Evolutionary conservation across 169 alveolate species (phyloP), one percentile per base, ranked within the genome.

Genomic region (Theileria parva): DNA sequence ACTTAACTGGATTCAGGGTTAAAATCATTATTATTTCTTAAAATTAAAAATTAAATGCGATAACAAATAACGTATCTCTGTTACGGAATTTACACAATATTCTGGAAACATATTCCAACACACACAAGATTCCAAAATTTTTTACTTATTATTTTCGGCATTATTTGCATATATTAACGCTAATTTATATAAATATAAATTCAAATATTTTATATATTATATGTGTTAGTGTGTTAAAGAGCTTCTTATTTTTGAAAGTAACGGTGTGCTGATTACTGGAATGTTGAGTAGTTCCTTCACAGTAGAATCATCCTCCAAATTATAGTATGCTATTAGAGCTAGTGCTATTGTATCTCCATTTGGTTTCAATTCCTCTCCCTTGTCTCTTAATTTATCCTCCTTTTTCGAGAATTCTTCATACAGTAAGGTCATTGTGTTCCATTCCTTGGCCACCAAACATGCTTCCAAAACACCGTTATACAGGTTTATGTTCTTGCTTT

Each of bases 291-390:
- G 88, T 37, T 13, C 60, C 68, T 66, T 48, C 23, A 67, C 63
- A 37, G 65, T 71, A 17, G 53, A 15, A 0, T 30, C 30, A 51
- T 81, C 85, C 34, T 51, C 80, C 2, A 68, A 68, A 70, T 81
- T 63, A 60, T 55, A 81, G 73, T 59, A 51, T 4, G 85, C 77
- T 81, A 81, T 81, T 7, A 75, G 5, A 21, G 67, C 51, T 53
- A 74, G 67, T 6, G 88, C 88, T n/a, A 81, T 61, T 0, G 88
- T 81, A 27, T 81, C 85, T 3, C 88, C 88, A 60, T 74, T 65
- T 63, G 64, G 37, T 23, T 25, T 34, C 21, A 81, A 39, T 15
- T 34, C 50, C 19, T 34, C 57, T 0, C 9, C 37, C 7, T 34
- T 61, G 5, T 60, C 84, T 12, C 57, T 9, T 17, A 50, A 61